These are phyloP conservation scores for Rosa rugosa DNA, from an alignment of 306 rosid genomes.

Conservation along the genomic window DNA sequence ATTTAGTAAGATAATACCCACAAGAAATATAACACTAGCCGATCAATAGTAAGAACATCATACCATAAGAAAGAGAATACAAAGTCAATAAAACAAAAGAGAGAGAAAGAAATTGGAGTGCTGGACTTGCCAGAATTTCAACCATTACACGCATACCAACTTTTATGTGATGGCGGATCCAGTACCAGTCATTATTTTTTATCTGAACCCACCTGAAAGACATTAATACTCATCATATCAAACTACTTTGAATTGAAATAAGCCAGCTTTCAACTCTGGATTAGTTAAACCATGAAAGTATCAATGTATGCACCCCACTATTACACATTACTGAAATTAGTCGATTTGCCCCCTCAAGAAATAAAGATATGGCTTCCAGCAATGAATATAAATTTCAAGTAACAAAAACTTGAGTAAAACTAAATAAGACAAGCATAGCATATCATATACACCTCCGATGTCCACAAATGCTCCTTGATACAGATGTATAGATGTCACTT, in stretches of 20 bases:
- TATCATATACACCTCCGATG: conserved; percentile 95
- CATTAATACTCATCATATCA: conserved; percentile 39
- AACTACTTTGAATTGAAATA: conserved; percentile 14
- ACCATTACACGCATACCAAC: conserved; percentile 88
- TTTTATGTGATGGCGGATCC: conserved; percentile 96
- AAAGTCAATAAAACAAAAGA: not conserved
- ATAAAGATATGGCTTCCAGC: no score
- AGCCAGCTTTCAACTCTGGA: not conserved
- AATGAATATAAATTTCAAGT: not conserved
- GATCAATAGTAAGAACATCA: conserved; percentile 22
- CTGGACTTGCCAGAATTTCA: conserved; percentile 76
- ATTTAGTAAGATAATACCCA: not conserved
- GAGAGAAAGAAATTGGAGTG: not conserved
- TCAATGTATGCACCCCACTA: not conserved
- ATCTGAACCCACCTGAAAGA: conserved; percentile 92
- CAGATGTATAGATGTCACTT: conserved; percentile 77
- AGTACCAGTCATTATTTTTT: conserved; percentile 89
- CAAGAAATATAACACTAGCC: conserved; percentile 13
- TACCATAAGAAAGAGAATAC: not conserved
- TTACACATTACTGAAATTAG: not conserved
- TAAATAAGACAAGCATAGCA: no score
- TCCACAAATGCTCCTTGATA: conserved; percentile 99
- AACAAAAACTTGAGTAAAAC: no score
- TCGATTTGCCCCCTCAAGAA: not conserved
- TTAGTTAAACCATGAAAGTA: not conserved